Conservation (phyloP, 768 basidiomycete species). For the Fistulinella prunicolor region DNA sequence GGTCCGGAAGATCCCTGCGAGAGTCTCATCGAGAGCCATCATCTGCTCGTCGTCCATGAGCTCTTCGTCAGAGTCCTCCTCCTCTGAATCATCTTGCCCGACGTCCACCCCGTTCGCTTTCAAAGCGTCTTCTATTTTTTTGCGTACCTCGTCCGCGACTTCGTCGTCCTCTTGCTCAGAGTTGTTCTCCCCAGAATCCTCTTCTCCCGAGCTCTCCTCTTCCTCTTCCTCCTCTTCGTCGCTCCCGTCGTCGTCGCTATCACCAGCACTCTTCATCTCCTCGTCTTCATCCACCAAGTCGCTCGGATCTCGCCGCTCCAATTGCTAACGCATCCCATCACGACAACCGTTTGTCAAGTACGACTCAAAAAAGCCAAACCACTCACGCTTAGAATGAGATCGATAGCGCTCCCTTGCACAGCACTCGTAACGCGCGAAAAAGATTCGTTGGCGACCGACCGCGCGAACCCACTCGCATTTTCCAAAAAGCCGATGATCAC, state of each 20-base stretch:
- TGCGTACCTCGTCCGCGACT: conserved; percentile 49
- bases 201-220: conserved; percentile 33
- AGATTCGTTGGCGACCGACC: conserved; percentile 74
- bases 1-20: conserved; percentile 81
- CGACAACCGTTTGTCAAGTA: no score
- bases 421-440: conserved; percentile 71
- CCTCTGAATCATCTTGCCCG: conserved; percentile 52
- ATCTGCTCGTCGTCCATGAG: conserved; percentile 97
- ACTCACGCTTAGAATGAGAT: conserved; percentile 48
- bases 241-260: conserved; percentile 34
- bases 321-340: conserved; percentile 59
- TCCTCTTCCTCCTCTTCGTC: conserved; percentile 38
- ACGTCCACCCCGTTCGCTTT: conserved; percentile 57
- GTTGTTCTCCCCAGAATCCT: conserved; percentile 34
- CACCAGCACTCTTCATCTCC: conserved; percentile 39
- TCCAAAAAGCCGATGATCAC: conserved; percentile 89
- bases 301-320: conserved; percentile 66
- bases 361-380: conserved; percentile 9
- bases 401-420: conserved; percentile 64
- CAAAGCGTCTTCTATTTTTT: conserved; percentile 63
- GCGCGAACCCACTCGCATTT: conserved; percentile 74
- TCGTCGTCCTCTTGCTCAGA: conserved; percentile 55
- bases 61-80: conserved; percentile 54
- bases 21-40: conserved; percentile 92
- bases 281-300: conserved; percentile 45